Percentiles rank a stretch among this genome's conserved stretches.
These are phyloP conservation scores for Beauveria brongniartii DNA, from an alignment of 2,329 filamentous ascomycete genomes.

Conservation along the genomic window DNA sequence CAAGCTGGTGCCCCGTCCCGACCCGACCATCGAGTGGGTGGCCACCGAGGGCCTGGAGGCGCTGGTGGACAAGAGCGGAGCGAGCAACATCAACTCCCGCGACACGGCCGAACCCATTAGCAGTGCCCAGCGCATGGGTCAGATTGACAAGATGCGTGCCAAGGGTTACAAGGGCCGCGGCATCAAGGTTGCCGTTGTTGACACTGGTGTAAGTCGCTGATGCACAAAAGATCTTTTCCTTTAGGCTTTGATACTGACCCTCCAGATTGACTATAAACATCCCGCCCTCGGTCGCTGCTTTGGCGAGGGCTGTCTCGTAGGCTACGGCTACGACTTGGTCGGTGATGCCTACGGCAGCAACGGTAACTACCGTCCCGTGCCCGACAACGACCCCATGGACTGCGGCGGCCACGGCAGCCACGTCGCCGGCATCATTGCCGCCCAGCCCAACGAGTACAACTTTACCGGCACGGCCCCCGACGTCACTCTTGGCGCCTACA, in stretches of 20 bases:
- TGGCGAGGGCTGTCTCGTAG: conserved; percentile 49
- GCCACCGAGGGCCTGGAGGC: conserved; percentile 21
- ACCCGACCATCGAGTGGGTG: conserved; percentile 37
- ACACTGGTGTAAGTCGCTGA: conserved; percentile 41
- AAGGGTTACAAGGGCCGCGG: conserved; percentile 42
- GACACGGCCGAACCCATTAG: conserved; percentile 22
- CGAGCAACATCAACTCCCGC: not conserved
- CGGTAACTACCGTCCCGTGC: conserved; percentile 22
- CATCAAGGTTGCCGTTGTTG: conserved; percentile 45
- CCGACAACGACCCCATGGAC: conserved; percentile 45
- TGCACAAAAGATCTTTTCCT: too few species aligned
- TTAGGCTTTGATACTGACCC: not conserved
- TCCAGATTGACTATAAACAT: conserved; percentile 52
- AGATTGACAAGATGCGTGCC: conserved; percentile 44
- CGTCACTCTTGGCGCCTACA: conserved; percentile 48
- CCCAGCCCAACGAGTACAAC: conserved; percentile 43
- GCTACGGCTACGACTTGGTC: conserved; percentile 49
- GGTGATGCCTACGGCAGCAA: conserved; percentile 42
- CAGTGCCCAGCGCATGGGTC: conserved; percentile 46
- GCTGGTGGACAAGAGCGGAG: not conserved
- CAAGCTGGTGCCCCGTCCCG: conserved; percentile 32
- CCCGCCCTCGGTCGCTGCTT: conserved; percentile 56
- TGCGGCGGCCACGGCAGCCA: conserved; percentile 54
- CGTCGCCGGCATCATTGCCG: conserved; percentile 55
- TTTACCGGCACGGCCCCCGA: conserved; percentile 50